Base-by-base conservation (phyloP, 257 asterid genomes). In the Cruciata laevipes region DNA sequence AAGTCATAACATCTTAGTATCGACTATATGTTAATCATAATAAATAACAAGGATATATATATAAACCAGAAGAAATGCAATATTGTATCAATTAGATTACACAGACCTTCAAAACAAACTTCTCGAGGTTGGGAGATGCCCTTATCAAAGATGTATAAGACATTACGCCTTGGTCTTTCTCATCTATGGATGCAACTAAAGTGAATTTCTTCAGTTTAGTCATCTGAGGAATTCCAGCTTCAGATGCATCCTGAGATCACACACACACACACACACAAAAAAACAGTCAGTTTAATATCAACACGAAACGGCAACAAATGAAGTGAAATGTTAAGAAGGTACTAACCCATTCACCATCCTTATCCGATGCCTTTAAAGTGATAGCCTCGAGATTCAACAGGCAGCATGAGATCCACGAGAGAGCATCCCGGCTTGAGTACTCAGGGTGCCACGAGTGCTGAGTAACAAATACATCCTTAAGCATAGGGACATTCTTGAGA, bases 401-500 rank as follows among this genome's bases (percentile, higher is more conserved):
- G 42, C 67, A 58, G 59, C 73, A 59, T 17, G 61, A 69, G 6
- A 69, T 20, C n/a, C 30, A 7, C 6, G 73, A 9, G 10, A 69
- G 0, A 24, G 61, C 20, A 38, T 44, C 49, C 49, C 4, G 0
- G 11, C 1, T 44, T 6, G 20, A 51, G 4, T 51, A 51, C 0
- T n/a, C 12, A 10, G 31, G 18, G 14, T 3, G 3, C 0, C 32
- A n/a, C 61, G 44, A 61, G 20, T 51, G n/a, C n/a, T n/a, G 69
- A 0, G 76, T 68, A 32, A 78, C 31, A 0, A 75, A 51, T n/a
- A 86, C 67, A 61, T 80, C 83, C 14, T 66, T 76, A 23, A 84
- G 89, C 86, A 73, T 80, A 2, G 83, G 81, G 35, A 80, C 83
- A 63, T 86, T 77, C 40, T 44, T 66, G 20, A 83, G 61, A 37